Percentiles rank a stretch among this genome's conserved stretches.
These are phyloP conservation scores for Nakaseomyces delphensis DNA, from an alignment of 1,139 yeast species.

Conservation along the genomic window DNA sequence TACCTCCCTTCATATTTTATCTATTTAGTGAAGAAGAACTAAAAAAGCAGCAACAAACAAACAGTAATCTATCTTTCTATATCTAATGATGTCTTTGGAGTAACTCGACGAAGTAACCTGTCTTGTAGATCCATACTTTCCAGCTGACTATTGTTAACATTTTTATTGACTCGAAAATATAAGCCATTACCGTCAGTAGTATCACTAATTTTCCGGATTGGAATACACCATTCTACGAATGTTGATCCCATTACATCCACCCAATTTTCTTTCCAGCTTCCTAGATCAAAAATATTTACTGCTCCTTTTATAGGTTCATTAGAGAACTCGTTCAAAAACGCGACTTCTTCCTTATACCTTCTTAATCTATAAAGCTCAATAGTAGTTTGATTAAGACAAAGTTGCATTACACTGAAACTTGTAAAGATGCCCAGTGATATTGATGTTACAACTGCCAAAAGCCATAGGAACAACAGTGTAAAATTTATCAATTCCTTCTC, in stretches of 20 bases:
- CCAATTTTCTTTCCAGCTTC: slow-evolving; percentile 50
- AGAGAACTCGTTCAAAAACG: slow-evolving; percentile 35
- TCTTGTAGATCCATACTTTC: slow-evolving; percentile 29
- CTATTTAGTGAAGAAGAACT: no score
- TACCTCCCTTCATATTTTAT: no score
- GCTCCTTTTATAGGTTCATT: slow-evolving; percentile 35
- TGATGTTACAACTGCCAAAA: slow-evolving; percentile 56
- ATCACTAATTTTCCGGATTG: slow-evolving; percentile 37
- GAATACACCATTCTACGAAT: slow-evolving; percentile 64
- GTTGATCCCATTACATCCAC: slow-evolving; percentile 59
- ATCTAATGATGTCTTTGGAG: slow-evolving; percentile 27
- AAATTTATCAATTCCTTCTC: slow-evolving; percentile 43
- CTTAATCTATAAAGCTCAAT: slow-evolving; percentile 66
- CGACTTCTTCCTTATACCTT: slow-evolving; percentile 42
- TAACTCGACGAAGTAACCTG: slow-evolving; percentile 24
- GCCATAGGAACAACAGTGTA: slow-evolving; percentile 50
- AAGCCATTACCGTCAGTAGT: slow-evolving; percentile 40
- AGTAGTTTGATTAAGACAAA: slow-evolving; percentile 63
- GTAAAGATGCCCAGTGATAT: slow-evolving; percentile 54
- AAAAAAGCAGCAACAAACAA: no score
- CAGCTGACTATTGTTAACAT: slow-evolving; percentile 36
- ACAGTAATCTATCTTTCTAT: slow-evolving; percentile 1
- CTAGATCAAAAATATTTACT: slow-evolving; percentile 65
- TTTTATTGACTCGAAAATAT: slow-evolving; percentile 42
- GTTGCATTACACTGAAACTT: slow-evolving; percentile 50